These are phyloP conservation scores for Candida dajiaensis DNA, from an alignment of 805 yeast species.

Conservation along the genomic window DNA sequence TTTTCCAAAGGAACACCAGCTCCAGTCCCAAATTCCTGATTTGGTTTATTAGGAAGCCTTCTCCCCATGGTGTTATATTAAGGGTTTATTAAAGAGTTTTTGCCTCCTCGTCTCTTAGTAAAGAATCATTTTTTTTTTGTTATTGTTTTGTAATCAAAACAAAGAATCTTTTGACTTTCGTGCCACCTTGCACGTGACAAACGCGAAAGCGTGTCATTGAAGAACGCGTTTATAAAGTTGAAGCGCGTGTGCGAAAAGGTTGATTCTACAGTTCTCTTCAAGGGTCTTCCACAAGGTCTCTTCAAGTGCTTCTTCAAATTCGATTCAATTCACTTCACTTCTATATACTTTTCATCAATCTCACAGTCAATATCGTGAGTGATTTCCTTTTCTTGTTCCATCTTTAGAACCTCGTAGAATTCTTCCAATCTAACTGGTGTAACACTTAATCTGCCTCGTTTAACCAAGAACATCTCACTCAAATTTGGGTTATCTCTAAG, in stretches of 20 bases:
- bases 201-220: constrained; percentile 1
- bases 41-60: constrained; percentile 37
- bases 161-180: not conserved
- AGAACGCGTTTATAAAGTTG: no score
- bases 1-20: constrained; percentile 57
- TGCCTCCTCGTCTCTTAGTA: no score
- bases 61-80: constrained; percentile 25
- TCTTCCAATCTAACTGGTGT: constrained; percentile 41
- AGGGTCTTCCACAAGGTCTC: no score
- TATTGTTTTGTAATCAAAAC: constrained; percentile 2
- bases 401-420: constrained; percentile 31
- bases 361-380: constrained; percentile 30
- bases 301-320: no score
- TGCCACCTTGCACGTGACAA: constrained; percentile 1
- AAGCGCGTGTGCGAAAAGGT: no score
- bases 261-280: no score
- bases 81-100: not conserved
- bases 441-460: constrained; percentile 46
- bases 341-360: constrained; percentile 17
- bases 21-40: constrained; percentile 56
- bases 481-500: constrained; percentile 30
- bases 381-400: constrained; percentile 27
- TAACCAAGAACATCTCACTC: constrained; percentile 37
- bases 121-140: constrained; percentile 8
- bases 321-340: not conserved